Percentiles rank a stretch among this genome's conserved stretches.
Evolutionary conservation across 768 basidiomycete species (phyloP).

Genomic region (Thelephora ganbajun): DNA sequence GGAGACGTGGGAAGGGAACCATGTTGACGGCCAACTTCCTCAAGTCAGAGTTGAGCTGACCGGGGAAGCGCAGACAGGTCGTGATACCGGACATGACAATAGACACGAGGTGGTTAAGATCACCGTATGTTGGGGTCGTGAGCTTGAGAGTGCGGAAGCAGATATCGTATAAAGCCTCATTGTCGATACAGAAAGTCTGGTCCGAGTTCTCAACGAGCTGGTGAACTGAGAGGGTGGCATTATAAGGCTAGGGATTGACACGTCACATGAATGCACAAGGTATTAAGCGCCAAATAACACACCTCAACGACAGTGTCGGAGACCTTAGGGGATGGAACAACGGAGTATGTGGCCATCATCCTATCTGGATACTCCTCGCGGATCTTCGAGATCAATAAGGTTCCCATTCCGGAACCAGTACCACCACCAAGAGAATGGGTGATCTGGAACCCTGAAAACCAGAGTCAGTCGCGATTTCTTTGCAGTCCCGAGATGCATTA

Average conservation of each 20-base stretch:
- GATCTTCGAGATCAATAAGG: constrained; percentile 96
- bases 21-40: constrained; percentile 99
- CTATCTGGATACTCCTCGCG: constrained; percentile 98
- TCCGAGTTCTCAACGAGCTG: constrained; percentile 99
- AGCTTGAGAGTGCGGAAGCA: constrained; percentile 98
- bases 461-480: constrained; percentile 6
- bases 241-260: constrained; percentile 60
- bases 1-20: constrained; percentile 98
- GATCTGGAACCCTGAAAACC: constrained; percentile 79
- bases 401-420: constrained; percentile 99
- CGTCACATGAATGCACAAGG: background rate
- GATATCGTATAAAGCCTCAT: constrained; percentile 98
- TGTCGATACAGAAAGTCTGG: constrained; percentile 99
- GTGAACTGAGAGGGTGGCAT: constrained; percentile 95
- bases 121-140: constrained; percentile 88
- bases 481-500: constrained; percentile 18
- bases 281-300: constrained; percentile 3
- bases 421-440: constrained; percentile 98
- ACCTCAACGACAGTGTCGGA: constrained; percentile 98
- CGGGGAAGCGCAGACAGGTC: constrained; percentile 98
- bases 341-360: constrained; percentile 99
- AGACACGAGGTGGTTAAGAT: constrained; percentile 95
- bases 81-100: constrained; percentile 99
- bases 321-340: constrained; percentile 93
- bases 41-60: constrained; percentile 97